Evolutionary conservation across 2,329 filamentous ascomycete species (phyloP).

Genomic region (Pseudocercospora eumusae): DNA sequence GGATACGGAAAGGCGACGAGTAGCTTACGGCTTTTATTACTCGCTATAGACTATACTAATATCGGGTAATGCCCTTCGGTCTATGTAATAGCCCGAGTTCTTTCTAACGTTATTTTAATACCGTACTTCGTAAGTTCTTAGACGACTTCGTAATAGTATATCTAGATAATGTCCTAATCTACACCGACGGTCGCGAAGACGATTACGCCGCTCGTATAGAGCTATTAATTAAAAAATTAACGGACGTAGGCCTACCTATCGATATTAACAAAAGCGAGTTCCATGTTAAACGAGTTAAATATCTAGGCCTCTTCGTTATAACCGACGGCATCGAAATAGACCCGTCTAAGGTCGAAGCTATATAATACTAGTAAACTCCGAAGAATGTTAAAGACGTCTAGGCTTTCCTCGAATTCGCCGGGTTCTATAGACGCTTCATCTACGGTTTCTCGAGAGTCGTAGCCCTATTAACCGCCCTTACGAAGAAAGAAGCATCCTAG

Average conservation of each 20-base stretch:
- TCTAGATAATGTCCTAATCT: neutral
- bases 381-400: neutral
- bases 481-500: neutral
- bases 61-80: neutral
- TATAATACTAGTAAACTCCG: neutral
- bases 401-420: neutral
- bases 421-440: neutral
- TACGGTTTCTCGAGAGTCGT: neutral
- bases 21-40: neutral
- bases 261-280: neutral
- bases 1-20: neutral
- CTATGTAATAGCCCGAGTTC: neutral
- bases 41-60: neutral
- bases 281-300: neutral
- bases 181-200: neutral
- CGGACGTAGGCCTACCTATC: neutral
- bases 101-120: neutral
- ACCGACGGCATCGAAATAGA: neutral
- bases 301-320: neutral
- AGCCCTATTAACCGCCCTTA: neutral
- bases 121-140: neutral
- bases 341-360: neutral
- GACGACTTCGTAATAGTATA: neutral
- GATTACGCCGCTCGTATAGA: neutral
- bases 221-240: neutral